Evolutionary conservation across 164 flowering plant species (phyloP).

Genomic region (Berberis vulgaris): DNA sequence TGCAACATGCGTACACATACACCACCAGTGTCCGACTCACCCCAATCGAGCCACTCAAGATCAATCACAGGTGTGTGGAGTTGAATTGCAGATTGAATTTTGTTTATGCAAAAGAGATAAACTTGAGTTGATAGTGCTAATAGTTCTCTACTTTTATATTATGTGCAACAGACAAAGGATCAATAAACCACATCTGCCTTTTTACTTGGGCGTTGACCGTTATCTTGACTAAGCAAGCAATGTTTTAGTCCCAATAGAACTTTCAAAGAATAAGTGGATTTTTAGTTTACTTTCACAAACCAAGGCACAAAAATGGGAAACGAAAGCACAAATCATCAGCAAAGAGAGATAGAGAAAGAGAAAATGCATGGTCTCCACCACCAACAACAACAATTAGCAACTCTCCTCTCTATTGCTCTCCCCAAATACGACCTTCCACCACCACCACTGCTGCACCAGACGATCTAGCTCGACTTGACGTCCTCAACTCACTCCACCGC

Average conservation of each 20-base stretch:
- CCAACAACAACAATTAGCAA: slow-evolving; percentile 79
- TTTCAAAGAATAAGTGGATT: too few relatives aligned
- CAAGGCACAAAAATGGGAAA: too few relatives aligned
- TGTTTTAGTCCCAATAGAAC: too few relatives aligned
- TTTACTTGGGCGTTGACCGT: too few relatives aligned
- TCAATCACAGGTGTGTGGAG: slow-evolving; percentile 33
- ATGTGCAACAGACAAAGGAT: slow-evolving; percentile 36
- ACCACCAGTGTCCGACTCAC: too few relatives aligned
- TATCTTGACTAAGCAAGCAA: slow-evolving; percentile 27
- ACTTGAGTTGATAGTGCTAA: not conserved
- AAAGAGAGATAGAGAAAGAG: slow-evolving; percentile 1
- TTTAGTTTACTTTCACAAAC: too few relatives aligned
- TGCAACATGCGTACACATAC: too few relatives aligned
- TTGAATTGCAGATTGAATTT: not conserved
- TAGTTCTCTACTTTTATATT: not conserved
- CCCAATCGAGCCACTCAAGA: slow-evolving; percentile 8
- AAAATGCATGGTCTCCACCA: slow-evolving; percentile 87
- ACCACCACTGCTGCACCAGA: slow-evolving; percentile 17
- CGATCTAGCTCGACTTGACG: slow-evolving; percentile 56
- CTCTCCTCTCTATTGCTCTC: slow-evolving; percentile 68
- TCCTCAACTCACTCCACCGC: slow-evolving; percentile 71
- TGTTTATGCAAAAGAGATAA: not conserved
- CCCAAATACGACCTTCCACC: slow-evolving; percentile 37
- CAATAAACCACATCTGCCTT: slow-evolving; percentile 21
- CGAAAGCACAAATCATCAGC: not conserved